Percentiles rank a stretch among this genome's conserved stretches.
These are phyloP conservation scores for Albophoma yamanashiensis DNA, from an alignment of 2,329 filamentous ascomycete genomes.

Conservation along the genomic window DNA sequence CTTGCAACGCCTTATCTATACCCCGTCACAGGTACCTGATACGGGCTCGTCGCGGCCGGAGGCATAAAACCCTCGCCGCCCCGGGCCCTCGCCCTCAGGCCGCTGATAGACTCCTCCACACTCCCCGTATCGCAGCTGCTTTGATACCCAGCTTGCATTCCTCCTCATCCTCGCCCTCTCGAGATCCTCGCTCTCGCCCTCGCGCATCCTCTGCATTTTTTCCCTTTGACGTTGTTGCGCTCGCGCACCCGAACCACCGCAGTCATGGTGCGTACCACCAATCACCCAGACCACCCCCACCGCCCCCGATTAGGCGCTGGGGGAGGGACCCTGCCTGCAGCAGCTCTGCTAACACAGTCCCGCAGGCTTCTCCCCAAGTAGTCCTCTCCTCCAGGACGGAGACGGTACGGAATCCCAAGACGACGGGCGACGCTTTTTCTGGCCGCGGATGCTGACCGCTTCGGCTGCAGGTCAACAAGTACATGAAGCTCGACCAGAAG, in stretches of 20 bases:
- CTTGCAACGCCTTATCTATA: conserved; percentile 4
- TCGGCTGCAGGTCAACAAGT: conserved; percentile 68
- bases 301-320: background rate
- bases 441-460: background rate
- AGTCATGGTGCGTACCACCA: conserved; percentile 10
- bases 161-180: background rate
- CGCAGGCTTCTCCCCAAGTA: conserved; percentile 16
- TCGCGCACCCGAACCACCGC: conserved; percentile 4
- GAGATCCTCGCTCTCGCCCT: background rate
- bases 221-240: background rate
- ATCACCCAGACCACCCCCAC: background rate
- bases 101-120: background rate
- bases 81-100: background rate
- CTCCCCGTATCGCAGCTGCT: conserved; percentile 1
- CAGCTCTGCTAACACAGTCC: conserved; percentile 5
- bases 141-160: conserved; percentile 1
- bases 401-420: conserved; percentile 17
- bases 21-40: conserved; percentile 3
- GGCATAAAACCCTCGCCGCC: conserved; percentile 13
- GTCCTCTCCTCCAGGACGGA: conserved; percentile 19
- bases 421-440: background rate
- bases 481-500: conserved; percentile 82
- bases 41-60: conserved; percentile 1
- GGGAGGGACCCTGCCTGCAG: background rate
- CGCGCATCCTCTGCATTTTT: too few species aligned